Conservation (phyloP, 2,329 filamentous ascomycete species). For the Phialophora macrospora region DNA sequence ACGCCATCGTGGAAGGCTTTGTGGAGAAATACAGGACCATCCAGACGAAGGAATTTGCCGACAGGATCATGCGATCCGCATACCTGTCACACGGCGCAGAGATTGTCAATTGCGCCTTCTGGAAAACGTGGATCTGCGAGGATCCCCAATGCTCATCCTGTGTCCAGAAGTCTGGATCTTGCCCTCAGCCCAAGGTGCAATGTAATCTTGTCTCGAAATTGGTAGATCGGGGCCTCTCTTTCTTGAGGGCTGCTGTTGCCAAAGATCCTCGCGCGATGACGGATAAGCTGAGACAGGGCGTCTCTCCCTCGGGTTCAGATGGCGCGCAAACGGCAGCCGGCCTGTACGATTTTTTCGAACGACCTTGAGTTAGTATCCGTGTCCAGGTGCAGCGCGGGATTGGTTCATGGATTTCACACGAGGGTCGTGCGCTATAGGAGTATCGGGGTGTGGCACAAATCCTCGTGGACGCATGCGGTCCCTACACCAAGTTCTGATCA, state of each 20-base stretch:
- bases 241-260: slow-evolving; percentile 2
- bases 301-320: background rate
- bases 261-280: background rate
- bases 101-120: slow-evolving; percentile 23
- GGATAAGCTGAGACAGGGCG: background rate
- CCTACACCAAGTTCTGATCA: background rate
- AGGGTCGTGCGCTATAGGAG: too few relatives aligned
- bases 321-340: background rate
- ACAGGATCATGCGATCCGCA: slow-evolving; percentile 11
- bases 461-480: too few relatives aligned
- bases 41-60: background rate
- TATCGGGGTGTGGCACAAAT: background rate
- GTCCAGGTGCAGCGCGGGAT: background rate
- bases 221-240: slow-evolving; percentile 3
- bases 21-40: slow-evolving; percentile 1
- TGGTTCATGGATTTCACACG: background rate
- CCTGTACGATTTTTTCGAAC: slow-evolving; percentile 10
- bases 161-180: background rate
- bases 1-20: slow-evolving; percentile 12
- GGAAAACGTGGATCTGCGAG: slow-evolving; percentile 20
- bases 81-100: slow-evolving; percentile 17
- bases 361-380: background rate
- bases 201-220: background rate
- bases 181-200: background rate
- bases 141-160: slow-evolving; percentile 9